Percentiles rank a stretch among this genome's conserved stretches.
Conservation (phyloP, 495 filamentous ascomycete genomes). For the Penicillium tannophilum region DNA sequence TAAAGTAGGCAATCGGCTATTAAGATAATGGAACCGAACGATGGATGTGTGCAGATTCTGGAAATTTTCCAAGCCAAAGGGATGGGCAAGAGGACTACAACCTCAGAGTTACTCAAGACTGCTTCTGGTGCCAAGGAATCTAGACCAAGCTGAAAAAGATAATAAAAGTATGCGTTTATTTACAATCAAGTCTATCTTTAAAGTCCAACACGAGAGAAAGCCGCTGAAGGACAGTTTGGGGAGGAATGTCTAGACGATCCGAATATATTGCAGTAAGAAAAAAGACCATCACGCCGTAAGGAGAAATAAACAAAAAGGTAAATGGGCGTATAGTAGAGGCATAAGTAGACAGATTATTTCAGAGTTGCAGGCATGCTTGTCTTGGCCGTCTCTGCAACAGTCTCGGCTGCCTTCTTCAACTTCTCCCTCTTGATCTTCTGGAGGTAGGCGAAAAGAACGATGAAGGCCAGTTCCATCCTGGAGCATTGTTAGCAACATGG, state of each 20-base stretch:
- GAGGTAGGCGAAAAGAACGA: slow-evolving; percentile 82
- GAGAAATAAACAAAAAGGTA: slow-evolving; percentile 18
- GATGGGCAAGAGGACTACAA: too few species aligned
- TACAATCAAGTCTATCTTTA: not conserved
- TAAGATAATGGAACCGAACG: too few species aligned
- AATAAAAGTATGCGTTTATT: not conserved
- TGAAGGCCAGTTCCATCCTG: slow-evolving; percentile 88
- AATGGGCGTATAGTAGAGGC: slow-evolving; percentile 4
- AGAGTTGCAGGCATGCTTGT: slow-evolving; percentile 47
- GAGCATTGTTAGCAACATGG: slow-evolving; percentile 26
- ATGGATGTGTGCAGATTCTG: too few species aligned
- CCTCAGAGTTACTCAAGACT: not conserved
- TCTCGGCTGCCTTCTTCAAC: slow-evolving; percentile 65
- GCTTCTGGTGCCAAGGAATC: not conserved
- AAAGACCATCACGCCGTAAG: slow-evolving; percentile 31
- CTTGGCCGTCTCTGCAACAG: slow-evolving; percentile 40
- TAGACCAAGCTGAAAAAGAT: not conserved
- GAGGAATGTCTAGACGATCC: slow-evolving; percentile 21
- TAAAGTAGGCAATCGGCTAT: too few species aligned
- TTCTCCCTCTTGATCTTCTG: slow-evolving; percentile 69
- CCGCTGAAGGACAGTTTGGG: not conserved
- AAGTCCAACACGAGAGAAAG: not conserved
- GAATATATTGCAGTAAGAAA: slow-evolving; percentile 14
- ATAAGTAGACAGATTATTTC: slow-evolving; percentile 35
- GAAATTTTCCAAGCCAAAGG: too few species aligned